These are phyloP conservation scores for Dothistroma pini DNA, from an alignment of 2,329 filamentous ascomycete genomes.

Conservation along the genomic window DNA sequence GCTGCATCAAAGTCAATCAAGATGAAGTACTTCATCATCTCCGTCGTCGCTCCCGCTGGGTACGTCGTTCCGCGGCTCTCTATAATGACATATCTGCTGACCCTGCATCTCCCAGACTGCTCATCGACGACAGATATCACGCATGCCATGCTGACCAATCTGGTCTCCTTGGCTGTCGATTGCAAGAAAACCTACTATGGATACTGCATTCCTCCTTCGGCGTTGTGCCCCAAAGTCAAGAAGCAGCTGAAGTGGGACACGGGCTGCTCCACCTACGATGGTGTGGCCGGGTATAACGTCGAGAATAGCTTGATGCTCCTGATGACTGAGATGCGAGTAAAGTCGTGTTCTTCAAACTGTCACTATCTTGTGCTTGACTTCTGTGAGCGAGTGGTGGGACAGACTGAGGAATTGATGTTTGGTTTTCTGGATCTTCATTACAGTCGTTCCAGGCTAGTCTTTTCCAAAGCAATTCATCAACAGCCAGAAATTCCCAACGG, in stretches of 20 bases:
- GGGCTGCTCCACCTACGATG: not conserved
- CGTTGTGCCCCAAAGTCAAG: not conserved
- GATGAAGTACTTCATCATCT: not conserved
- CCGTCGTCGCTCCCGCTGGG: not conserved
- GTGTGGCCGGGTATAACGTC: too few species aligned
- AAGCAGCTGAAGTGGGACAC: not conserved
- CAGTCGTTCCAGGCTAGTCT: too few species aligned
- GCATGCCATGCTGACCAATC: not conserved
- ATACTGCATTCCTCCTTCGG: not conserved
- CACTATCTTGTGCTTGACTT: not conserved
- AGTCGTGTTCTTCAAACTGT: not conserved
- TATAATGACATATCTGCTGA: not conserved
- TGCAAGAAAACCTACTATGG: not conserved
- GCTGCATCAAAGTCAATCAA: not conserved
- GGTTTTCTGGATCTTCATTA: too few species aligned
- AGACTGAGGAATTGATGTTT: too few species aligned
- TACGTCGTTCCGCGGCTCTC: not conserved
- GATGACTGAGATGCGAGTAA: too few species aligned
- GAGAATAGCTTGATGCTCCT: not conserved
- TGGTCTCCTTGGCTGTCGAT: not conserved
- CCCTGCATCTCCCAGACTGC: not conserved
- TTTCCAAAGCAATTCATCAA: too few species aligned
- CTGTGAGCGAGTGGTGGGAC: not conserved
- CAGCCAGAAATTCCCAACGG: too few species aligned
- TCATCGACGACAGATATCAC: not conserved